Conservation (phyloP, 176 grass and related monocot species). For the bread wheat (Triticum aestivum) region IWGSC_CS_RefSeq_v2.1 NC_057797.1:56202338-56202837, state of each 20-base stretch:
- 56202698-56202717: conserved; percentile 80
- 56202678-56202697: conserved; percentile 72
- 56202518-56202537: conserved; percentile 46
- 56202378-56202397: conserved; percentile 56
- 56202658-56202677: conserved; percentile 62
- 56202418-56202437: conserved; percentile 56
- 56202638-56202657: background rate
- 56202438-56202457: conserved; percentile 64
- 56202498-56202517: conserved; percentile 56
- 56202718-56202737: conserved; percentile 4
- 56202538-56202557: conserved; percentile 16
- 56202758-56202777: background rate
- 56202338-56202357: conserved; percentile 61
- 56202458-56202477: conserved; percentile 59
- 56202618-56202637: background rate
- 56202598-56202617: background rate
- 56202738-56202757: conserved; percentile 16
- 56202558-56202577: conserved; percentile 13
- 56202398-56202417: conserved; percentile 62
- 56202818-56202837: conserved; percentile 76
- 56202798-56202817: conserved; percentile 53
- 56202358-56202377: conserved; percentile 54
- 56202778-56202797: conserved; percentile 5
- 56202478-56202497: conserved; percentile 65
- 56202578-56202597: background rate